phyloP scores from a whole-genome alignment of 2,329 filamentous ascomycete species.

The Ploettnerulaceae sp. region DNA sequence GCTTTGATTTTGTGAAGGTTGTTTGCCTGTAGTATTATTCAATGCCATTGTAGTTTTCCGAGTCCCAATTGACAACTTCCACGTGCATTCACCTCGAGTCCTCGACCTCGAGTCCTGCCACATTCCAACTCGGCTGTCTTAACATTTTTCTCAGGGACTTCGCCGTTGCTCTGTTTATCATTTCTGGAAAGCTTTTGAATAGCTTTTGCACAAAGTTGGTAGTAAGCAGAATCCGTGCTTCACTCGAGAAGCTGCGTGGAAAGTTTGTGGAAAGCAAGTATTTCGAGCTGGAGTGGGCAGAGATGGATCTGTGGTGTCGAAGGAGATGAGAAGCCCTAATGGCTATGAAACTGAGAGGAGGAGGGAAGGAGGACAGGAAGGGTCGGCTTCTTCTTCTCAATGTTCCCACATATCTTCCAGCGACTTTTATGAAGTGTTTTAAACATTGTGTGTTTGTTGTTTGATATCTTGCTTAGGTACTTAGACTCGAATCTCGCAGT shows the following conservation, averaged over 20 bases:
- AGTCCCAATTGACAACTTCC: constrained; percentile 13
- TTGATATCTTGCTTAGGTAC: too few relatives aligned
- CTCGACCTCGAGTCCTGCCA: too few relatives aligned
- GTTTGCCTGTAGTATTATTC: background rate
- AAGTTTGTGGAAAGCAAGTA: constrained; percentile 28
- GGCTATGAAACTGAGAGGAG: too few relatives aligned
- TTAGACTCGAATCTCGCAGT: too few relatives aligned
- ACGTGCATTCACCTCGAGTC: constrained; percentile 13
- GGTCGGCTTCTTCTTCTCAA: too few relatives aligned
- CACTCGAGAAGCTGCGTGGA: constrained; percentile 27
- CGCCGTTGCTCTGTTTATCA: constrained; percentile 34
- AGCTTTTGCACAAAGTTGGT: constrained; percentile 34
- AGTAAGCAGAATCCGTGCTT: constrained; percentile 29
- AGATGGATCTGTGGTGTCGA: constrained; percentile 33
- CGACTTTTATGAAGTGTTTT: too few relatives aligned
- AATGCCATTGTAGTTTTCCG: constrained; percentile 40
- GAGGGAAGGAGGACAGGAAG: too few relatives aligned
- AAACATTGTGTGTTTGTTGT: too few relatives aligned
- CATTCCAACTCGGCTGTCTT: constrained; percentile 24
- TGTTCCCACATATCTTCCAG: too few relatives aligned
- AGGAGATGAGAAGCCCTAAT: constrained; percentile 31
- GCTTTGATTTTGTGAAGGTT: constrained; percentile 26
- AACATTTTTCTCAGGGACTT: constrained; percentile 28
- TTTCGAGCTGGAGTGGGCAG: constrained; percentile 28
- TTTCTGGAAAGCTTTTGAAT: constrained; percentile 38